Evolutionary conservation across 805 yeast genomes (phyloP).

Genomic region (Hanseniaspora lachancei): DNA sequence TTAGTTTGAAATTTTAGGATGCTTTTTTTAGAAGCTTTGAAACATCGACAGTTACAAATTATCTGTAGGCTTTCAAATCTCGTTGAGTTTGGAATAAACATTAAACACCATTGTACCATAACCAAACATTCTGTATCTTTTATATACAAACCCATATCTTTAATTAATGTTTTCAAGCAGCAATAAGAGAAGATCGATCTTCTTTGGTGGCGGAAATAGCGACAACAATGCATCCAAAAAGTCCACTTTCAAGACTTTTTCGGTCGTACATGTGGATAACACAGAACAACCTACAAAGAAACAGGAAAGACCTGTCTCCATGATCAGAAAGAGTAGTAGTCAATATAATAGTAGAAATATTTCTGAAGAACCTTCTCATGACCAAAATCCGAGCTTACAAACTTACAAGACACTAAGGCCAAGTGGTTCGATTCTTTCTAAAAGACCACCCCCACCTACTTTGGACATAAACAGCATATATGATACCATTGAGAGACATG

Average conservation of each 20-base stretch:
- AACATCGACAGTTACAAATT: not conserved
- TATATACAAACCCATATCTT: not conserved
- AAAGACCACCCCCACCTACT: constrained; percentile 21
- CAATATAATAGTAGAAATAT: not conserved
- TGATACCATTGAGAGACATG: not conserved
- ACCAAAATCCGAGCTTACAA: not conserved
- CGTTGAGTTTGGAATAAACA: too few relatives aligned
- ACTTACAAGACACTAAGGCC: not conserved
- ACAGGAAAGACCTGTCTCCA: not conserved
- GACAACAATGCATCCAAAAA: not conserved
- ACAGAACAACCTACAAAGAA: not conserved
- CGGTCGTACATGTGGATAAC: constrained; percentile 4
- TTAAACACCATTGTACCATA: too few relatives aligned
- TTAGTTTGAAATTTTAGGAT: too few relatives aligned
- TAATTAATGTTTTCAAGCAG: not conserved
- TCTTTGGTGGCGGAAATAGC: constrained; percentile 5
- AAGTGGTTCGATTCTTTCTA: not conserved
- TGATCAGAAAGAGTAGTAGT: not conserved
- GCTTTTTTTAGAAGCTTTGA: not conserved
- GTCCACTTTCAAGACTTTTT: constrained; percentile 10
- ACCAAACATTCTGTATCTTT: too few relatives aligned
- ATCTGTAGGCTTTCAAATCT: too few relatives aligned
- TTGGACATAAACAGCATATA: constrained; percentile 17
- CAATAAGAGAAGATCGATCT: constrained; percentile 8
- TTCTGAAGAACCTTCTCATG: not conserved